A percentile compares a stretch with the other conserved stretches of the same genome.
Conservation (phyloP, 1,284 basidiomycete species). For the Heterobasidion parviporum region DNA sequence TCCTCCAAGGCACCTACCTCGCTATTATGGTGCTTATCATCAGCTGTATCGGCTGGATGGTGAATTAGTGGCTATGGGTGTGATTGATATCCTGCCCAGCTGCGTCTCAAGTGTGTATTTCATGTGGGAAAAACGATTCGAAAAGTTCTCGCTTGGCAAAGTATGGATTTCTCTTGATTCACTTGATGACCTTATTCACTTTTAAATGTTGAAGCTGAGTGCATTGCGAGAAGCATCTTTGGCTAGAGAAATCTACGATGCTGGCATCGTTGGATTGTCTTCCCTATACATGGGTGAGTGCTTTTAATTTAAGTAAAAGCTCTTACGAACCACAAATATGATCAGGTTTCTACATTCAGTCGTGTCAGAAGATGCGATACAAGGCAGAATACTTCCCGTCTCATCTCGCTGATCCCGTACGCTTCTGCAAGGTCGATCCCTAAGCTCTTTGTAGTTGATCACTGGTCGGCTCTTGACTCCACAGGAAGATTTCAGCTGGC, state of each 20-base stretch:
- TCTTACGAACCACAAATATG: neutral
- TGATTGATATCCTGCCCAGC: slow-evolving; percentile 84
- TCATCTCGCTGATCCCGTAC: slow-evolving; percentile 81
- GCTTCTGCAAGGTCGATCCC: slow-evolving; percentile 11
- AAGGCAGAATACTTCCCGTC: slow-evolving; percentile 91
- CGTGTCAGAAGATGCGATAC: slow-evolving; percentile 94
- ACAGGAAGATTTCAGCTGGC: slow-evolving; percentile 74
- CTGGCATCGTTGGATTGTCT: slow-evolving; percentile 54
- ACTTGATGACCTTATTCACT: neutral
- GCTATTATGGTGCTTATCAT: slow-evolving; percentile 79
- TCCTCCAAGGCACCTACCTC: slow-evolving; percentile 52
- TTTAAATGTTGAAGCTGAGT: slow-evolving; percentile 47
- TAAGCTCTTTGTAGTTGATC: neutral
- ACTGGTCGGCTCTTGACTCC: neutral
- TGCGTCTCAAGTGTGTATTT: slow-evolving; percentile 97
- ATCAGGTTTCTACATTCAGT: slow-evolving; percentile 85
- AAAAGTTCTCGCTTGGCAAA: slow-evolving; percentile 78
- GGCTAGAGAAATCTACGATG: slow-evolving; percentile 62
- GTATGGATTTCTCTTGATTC: slow-evolving; percentile 22
- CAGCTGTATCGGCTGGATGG: slow-evolving; percentile 81
- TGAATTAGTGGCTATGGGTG: slow-evolving; percentile 77
- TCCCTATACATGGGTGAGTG: slow-evolving; percentile 80
- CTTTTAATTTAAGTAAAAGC: neutral
- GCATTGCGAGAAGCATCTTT: slow-evolving; percentile 75
- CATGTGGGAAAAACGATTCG: slow-evolving; percentile 81